Evolutionary conservation across 257 asterid genomes (phyloP).

Genomic region (Rubia yunnanensis): DNA sequence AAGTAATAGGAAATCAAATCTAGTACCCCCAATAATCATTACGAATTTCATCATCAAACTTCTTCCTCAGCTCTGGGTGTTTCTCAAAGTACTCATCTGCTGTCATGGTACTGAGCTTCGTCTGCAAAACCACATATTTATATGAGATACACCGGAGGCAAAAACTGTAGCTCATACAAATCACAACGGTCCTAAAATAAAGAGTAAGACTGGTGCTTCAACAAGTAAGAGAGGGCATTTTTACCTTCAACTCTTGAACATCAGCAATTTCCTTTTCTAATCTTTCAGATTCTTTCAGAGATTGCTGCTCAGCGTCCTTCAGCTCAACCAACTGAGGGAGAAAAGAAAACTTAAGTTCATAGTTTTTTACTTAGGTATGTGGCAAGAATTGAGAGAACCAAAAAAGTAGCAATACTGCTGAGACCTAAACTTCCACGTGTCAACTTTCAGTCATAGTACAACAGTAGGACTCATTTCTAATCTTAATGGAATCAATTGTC

Average conservation of each 20-base stretch:
- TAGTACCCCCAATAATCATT: constrained; percentile 43
- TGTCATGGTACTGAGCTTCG: constrained; percentile 82
- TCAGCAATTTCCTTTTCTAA: constrained; percentile 83
- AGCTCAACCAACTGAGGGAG: constrained; percentile 73
- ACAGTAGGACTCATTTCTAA: neutral
- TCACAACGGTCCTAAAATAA: neutral
- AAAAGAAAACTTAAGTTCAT: neutral
- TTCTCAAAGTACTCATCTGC: constrained; percentile 91
- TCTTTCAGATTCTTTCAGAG: constrained; percentile 76
- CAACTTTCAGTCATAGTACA: neutral
- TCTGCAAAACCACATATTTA: constrained; percentile 40
- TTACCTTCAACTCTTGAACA: constrained; percentile 80
- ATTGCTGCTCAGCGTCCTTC: constrained; percentile 76
- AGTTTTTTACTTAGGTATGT: neutral
- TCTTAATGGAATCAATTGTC: no score
- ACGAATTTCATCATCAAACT: constrained; percentile 37
- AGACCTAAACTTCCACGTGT: neutral
- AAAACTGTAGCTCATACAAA: neutral
- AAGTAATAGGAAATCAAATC: constrained; percentile 1
- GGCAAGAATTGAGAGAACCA: neutral
- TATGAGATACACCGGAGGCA: neutral
- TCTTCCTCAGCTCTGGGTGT: constrained; percentile 89
- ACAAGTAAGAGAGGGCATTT: neutral
- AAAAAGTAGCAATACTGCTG: neutral
- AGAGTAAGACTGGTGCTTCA: neutral